Evolutionary conservation across 345 rosid genomes (phyloP).

Genomic region (Populus tremula): DNA sequence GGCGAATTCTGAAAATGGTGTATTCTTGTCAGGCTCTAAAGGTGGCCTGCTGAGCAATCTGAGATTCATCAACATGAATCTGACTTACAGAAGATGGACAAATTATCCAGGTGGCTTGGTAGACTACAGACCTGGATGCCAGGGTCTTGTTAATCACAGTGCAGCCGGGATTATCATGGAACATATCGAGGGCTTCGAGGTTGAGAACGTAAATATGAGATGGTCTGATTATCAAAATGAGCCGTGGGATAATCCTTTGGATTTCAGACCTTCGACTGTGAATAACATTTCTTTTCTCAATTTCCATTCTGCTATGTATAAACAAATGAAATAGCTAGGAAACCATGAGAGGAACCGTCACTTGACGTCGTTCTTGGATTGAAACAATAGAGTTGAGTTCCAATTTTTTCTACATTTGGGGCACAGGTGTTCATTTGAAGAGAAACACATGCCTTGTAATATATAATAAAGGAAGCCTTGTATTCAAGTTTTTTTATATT

Average conservation of each 20-base stretch:
- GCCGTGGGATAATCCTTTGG: slow-evolving; percentile 72
- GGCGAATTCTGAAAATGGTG: slow-evolving; percentile 67
- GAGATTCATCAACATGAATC: slow-evolving; percentile 61
- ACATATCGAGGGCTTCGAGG: slow-evolving; percentile 64
- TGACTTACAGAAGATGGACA: slow-evolving; percentile 71
- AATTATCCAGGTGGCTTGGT: slow-evolving; percentile 55
- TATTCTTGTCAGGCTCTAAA: slow-evolving; percentile 75
- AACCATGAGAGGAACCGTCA: neutral
- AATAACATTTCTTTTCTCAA: slow-evolving; percentile 56
- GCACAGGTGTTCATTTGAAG: neutral
- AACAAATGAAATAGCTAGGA: slow-evolving; percentile 6
- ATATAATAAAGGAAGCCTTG: neutral
- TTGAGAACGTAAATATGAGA: slow-evolving; percentile 69
- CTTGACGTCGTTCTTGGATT: neutral
- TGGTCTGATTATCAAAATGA: slow-evolving; percentile 45
- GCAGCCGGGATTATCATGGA: slow-evolving; percentile 91
- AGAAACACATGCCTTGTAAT: neutral
- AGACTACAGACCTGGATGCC: slow-evolving; percentile 91
- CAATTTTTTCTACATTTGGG: neutral
- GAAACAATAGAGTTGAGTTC: neutral
- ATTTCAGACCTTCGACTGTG: slow-evolving; percentile 79
- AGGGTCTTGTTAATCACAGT: slow-evolving; percentile 67
- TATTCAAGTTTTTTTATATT: too few species aligned
- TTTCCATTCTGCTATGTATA: slow-evolving; percentile 57
- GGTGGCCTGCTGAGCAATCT: slow-evolving; percentile 58